Evolutionary conservation across 176 grass and related monocot genomes (phyloP).

Genomic region (Saccharum officinarum): DNA sequence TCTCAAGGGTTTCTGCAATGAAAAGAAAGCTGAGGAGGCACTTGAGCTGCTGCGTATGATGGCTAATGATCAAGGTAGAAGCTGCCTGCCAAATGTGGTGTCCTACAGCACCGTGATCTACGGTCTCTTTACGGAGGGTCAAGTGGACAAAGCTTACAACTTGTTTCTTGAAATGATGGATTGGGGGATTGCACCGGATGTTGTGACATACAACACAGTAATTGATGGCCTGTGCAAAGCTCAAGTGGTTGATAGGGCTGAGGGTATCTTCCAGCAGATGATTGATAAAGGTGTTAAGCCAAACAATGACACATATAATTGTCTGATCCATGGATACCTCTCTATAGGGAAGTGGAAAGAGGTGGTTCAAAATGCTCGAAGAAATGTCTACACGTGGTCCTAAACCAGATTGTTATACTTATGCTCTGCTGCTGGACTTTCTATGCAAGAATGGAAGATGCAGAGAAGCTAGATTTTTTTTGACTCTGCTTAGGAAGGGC

Average conservation of each 20-base stretch:
- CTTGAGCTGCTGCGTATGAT: constrained; percentile 35
- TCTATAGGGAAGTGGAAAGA: background rate
- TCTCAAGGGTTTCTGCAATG: constrained; percentile 35
- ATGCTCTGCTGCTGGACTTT: background rate
- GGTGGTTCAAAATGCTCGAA: background rate
- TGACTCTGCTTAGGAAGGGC: background rate
- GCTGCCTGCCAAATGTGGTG: constrained; percentile 16
- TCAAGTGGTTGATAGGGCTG: background rate
- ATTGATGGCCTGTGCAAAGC: constrained; percentile 28
- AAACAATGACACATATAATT: background rate
- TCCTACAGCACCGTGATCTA: constrained; percentile 18
- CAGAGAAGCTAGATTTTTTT: background rate
- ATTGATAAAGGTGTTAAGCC: background rate
- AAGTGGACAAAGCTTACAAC: background rate
- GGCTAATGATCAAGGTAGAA: background rate
- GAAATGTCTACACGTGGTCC: constrained; percentile 14
- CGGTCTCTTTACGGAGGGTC: constrained; percentile 12
- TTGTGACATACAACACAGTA: constrained; percentile 16
- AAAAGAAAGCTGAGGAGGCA: background rate
- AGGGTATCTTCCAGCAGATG: constrained; percentile 8
- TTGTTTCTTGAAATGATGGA: background rate
- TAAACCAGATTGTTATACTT: background rate
- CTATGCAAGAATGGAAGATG: constrained; percentile 1
- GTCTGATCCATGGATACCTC: constrained; percentile 10
- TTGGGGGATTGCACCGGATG: background rate